Evolutionary conservation across 2,329 filamentous ascomycete genomes (phyloP), one percentile per base, ranked within the genome.

Genomic region (Pestalotiopsis sp.): DNA sequence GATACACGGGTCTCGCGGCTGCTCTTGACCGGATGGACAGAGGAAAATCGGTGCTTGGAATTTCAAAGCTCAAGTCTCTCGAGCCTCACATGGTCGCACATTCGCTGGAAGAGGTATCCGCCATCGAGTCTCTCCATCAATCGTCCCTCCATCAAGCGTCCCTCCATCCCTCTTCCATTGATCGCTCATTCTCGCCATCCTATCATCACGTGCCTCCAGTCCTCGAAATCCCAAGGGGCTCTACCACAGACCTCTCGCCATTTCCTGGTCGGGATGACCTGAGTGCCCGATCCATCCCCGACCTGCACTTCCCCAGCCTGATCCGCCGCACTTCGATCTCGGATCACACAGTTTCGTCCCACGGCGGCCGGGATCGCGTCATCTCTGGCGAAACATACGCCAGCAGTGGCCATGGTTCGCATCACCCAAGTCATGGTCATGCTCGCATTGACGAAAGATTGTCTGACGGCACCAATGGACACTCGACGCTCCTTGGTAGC

Each of bases 1-100:
- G 91, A 58, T 93, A 91, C 74, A 90, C 89, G 1, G 89, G 89
- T 4, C 83, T 93, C 7, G 87, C 88, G 1, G 90, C 90, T 11
- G 90, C 90, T 3, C 83, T 92, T 12, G 87, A 91, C 59, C 83
- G 85, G 67, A 79, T 88, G 70, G 78, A 78, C 65, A 76, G 75
- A 67, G 72, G 72, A 25, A 74, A 73, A 45, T 72, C 78, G 1
- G 72, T 74, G 1, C 72, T 73, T n/a, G 71, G 69, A 27, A 74
- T 76, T 38, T 70, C 75, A 23, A 78, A 76, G 68, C 66, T 75
- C 52, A 77, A 77, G 72, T 75, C 78, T 13, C 71, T 77, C 17
- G 77, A 75, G 17, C 72, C 70, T 25, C 70, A 69, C 58, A 67
- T 67, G 27, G 45, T 20, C 14, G 68, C 71, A 27, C 71, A 71